Conservation (phyloP, 1,139 yeast species). For the Pichiaceae sp. region DNA sequence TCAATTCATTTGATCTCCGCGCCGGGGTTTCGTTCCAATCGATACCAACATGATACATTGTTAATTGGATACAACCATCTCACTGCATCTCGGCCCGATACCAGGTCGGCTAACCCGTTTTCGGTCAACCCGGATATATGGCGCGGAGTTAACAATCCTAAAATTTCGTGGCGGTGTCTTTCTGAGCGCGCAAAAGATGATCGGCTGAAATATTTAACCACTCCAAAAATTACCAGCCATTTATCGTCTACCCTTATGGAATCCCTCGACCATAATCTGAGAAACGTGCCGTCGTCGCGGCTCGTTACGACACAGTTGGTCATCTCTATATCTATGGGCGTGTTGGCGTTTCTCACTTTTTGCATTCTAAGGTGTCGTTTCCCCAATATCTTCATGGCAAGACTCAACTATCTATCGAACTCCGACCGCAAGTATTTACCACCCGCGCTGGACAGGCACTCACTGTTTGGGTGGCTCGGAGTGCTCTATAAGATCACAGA, state of each 20-base stretch:
- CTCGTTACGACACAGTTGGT: slow-evolving; percentile 32
- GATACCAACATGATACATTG: too few species aligned
- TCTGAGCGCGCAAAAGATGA: too few species aligned
- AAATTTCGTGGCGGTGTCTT: too few species aligned
- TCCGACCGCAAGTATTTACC: slow-evolving; percentile 20
- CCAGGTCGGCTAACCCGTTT: too few species aligned
- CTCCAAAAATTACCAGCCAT: not conserved
- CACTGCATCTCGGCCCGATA: too few species aligned
- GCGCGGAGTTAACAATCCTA: too few species aligned
- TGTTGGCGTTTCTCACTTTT: slow-evolving; percentile 35
- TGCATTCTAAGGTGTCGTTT: slow-evolving; percentile 35
- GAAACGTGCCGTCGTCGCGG: slow-evolving; percentile 23
- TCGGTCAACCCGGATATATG: too few species aligned
- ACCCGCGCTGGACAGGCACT: slow-evolving; percentile 31
- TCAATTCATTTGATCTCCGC: too few species aligned
- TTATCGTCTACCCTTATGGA: slow-evolving; percentile 1
- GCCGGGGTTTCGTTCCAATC: too few species aligned
- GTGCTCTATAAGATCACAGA: slow-evolving; percentile 60
- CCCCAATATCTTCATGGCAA: slow-evolving; percentile 45
- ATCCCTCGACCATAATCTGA: slow-evolving; percentile 9
- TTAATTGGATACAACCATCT: too few species aligned
- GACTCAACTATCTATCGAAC: slow-evolving; percentile 20
- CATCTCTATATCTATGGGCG: slow-evolving; percentile 35
- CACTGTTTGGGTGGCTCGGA: slow-evolving; percentile 75
- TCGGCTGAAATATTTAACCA: not conserved